A percentile compares a stretch with the other conserved stretches of the same genome.
phyloP scores from a whole-genome alignment of 106 monocot species.

The Platanthera guangdongensis region DNA sequence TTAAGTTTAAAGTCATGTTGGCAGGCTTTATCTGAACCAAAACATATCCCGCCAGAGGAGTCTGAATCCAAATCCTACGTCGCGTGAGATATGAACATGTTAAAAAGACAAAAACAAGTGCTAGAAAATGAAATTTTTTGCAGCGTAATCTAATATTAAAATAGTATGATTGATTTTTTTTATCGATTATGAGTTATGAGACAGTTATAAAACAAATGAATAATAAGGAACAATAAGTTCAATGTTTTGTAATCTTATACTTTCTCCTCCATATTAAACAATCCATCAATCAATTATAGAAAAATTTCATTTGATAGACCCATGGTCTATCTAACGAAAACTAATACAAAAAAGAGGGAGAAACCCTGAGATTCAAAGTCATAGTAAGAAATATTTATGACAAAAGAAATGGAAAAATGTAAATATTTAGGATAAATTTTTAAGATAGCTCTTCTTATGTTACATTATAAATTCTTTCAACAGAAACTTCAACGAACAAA shows the following conservation, averaged over 20 bases:
- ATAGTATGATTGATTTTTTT: neutral
- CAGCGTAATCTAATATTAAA: neutral
- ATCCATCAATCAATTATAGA: too few relatives aligned
- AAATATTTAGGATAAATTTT: too few relatives aligned
- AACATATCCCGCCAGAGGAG: neutral
- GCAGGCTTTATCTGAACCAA: constrained; percentile 19
- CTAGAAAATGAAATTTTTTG: neutral
- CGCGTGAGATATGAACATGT: neutral
- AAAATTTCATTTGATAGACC: too few relatives aligned
- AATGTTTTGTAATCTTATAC: too few relatives aligned
- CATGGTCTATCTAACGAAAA: too few relatives aligned
- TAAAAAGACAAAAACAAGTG: neutral
- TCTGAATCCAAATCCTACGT: constrained; percentile 17
- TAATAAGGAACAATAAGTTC: neutral
- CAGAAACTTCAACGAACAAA: too few relatives aligned
- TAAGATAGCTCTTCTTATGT: too few relatives aligned
- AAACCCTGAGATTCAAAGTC: constrained; percentile 15
- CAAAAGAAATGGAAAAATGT: too few relatives aligned
- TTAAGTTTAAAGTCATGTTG: constrained; percentile 45
- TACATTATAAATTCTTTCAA: too few relatives aligned
- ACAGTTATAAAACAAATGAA: neutral
- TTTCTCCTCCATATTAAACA: too few relatives aligned
- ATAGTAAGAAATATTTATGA: too few relatives aligned
- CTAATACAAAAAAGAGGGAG: neutral
- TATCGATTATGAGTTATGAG: neutral